Conservation (phyloP, 169 alveolate species). For the Amoebophrya sp. region DNA sequence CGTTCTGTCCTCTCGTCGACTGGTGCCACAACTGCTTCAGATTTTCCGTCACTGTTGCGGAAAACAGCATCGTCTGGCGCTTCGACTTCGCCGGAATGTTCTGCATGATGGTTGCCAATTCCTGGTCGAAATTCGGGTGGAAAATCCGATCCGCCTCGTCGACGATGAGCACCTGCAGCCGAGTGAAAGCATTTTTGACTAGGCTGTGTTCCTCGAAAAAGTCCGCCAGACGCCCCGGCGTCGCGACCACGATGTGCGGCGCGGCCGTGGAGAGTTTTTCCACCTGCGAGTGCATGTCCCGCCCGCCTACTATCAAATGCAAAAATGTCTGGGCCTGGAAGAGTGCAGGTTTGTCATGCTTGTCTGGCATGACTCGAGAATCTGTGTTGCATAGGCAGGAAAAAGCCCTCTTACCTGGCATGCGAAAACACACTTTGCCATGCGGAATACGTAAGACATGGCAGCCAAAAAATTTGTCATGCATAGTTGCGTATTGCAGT, state of each 20-base stretch:
- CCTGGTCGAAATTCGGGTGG: slow-evolving; percentile 62
- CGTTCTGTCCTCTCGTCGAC: slow-evolving; percentile 48
- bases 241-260: slow-evolving; percentile 90
- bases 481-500: too few relatives aligned
- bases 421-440: too few relatives aligned
- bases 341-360: too few relatives aligned
- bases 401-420: too few relatives aligned
- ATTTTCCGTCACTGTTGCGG: slow-evolving; percentile 91
- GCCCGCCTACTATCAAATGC: too few relatives aligned
- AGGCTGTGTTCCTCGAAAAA: slow-evolving; percentile 57
- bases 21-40: slow-evolving; percentile 68
- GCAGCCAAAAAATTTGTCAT: too few relatives aligned
- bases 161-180: slow-evolving; percentile 77
- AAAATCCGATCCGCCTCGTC: slow-evolving; percentile 92
- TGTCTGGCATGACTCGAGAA: too few relatives aligned
- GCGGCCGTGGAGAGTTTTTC: slow-evolving; percentile 62
- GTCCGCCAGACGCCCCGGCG: slow-evolving; percentile 93
- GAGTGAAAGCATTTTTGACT: slow-evolving; percentile 55
- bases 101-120: slow-evolving; percentile 53
- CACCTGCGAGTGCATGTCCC: slow-evolving; percentile 44
- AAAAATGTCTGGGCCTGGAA: too few relatives aligned
- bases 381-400: too few relatives aligned
- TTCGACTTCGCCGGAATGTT: slow-evolving; percentile 57
- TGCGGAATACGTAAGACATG: too few relatives aligned
- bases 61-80: slow-evolving; percentile 81